Percentiles rank a stretch among this genome's conserved stretches.
These are phyloP conservation scores for Farysia itapuensis DNA, from an alignment of 1,284 basidiomycete genomes.

Conservation along the genomic window DNA sequence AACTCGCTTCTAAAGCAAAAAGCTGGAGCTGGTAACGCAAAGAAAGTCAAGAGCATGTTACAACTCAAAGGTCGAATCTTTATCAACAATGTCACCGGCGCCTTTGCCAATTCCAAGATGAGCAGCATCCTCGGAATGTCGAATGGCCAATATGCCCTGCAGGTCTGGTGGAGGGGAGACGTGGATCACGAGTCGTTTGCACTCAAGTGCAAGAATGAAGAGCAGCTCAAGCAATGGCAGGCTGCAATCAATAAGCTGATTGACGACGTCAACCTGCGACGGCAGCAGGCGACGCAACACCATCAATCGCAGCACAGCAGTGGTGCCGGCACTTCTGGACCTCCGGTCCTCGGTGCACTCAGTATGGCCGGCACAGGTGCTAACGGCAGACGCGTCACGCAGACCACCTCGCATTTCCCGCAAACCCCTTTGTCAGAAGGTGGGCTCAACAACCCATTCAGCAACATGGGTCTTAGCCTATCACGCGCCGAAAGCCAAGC, in stretches of 20 bases:
- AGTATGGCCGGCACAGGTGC: slow-evolving; percentile 51
- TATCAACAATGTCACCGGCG: slow-evolving; percentile 88
- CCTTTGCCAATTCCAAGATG: slow-evolving; percentile 62
- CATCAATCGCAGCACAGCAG: slow-evolving; percentile 32
- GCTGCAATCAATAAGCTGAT: slow-evolving; percentile 83
- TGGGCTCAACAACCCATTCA: slow-evolving; percentile 40
- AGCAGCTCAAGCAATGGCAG: slow-evolving; percentile 91
- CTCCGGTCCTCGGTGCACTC: slow-evolving; percentile 1
- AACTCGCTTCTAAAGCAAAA: slow-evolving; percentile 49
- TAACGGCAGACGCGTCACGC: slow-evolving; percentile 37
- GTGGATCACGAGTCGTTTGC: slow-evolving; percentile 88
- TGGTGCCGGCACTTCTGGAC: neutral
- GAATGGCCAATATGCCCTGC: slow-evolving; percentile 63
- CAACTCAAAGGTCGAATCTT: slow-evolving; percentile 96
- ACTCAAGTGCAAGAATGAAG: slow-evolving; percentile 86
- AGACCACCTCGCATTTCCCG: slow-evolving; percentile 41
- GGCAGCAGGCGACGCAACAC: slow-evolving; percentile 34
- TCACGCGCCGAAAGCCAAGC: slow-evolving; percentile 38
- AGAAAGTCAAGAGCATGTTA: slow-evolving; percentile 68
- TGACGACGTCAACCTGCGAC: slow-evolving; percentile 62
- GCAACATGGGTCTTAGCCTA: slow-evolving; percentile 9
- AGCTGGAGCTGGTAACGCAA: slow-evolving; percentile 14
- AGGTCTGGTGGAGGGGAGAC: slow-evolving; percentile 92
- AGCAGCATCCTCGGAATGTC: slow-evolving; percentile 32
- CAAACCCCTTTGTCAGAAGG: slow-evolving; percentile 49